Conservation (phyloP, 495 filamentous ascomycete species). For the Barbatosphaeria neglecta region DNA sequence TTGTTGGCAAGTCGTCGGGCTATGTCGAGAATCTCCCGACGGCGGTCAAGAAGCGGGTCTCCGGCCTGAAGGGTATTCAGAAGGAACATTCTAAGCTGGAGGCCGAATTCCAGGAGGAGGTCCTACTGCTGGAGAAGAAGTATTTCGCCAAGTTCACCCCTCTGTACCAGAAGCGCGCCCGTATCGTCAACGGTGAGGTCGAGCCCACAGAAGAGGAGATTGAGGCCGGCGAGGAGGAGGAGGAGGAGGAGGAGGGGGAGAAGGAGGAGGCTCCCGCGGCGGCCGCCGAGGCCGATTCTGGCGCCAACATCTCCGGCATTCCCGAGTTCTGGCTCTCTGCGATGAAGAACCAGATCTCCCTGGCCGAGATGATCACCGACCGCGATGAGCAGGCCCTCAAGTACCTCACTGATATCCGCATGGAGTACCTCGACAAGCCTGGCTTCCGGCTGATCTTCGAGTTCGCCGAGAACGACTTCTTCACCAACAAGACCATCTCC, state of each 20-base stretch:
- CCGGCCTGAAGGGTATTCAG: slow-evolving; percentile 92
- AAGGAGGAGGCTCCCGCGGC: slow-evolving; percentile 41
- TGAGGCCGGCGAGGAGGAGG: slow-evolving; percentile 70
- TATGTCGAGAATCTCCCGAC: slow-evolving; percentile 93
- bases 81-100: slow-evolving; percentile 98
- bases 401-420: slow-evolving; percentile 84
- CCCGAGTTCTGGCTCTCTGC: slow-evolving; percentile 99
- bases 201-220: slow-evolving; percentile 85
- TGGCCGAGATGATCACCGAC: slow-evolving; percentile 97
- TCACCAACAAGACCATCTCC: slow-evolving; percentile 90
- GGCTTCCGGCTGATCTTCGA: slow-evolving; percentile 98
- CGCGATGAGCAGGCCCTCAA: slow-evolving; percentile 89
- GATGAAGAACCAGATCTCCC: slow-evolving; percentile 97
- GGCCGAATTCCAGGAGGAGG: slow-evolving; percentile 95
- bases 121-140: slow-evolving; percentile 96
- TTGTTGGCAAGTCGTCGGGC: slow-evolving; percentile 90
- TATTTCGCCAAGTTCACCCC: slow-evolving; percentile 98
- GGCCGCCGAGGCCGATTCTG: slow-evolving; percentile 31
- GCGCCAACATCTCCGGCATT: slow-evolving; percentile 50
- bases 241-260: slow-evolving; percentile 53
- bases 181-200: slow-evolving; percentile 76
- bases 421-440: slow-evolving; percentile 97
- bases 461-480: slow-evolving; percentile 88
- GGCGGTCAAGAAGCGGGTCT: slow-evolving; percentile 81
- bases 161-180: slow-evolving; percentile 87